Evolutionary conservation across 805 yeast species (phyloP).

Genomic region (Metschnikowia koreensis): DNA sequence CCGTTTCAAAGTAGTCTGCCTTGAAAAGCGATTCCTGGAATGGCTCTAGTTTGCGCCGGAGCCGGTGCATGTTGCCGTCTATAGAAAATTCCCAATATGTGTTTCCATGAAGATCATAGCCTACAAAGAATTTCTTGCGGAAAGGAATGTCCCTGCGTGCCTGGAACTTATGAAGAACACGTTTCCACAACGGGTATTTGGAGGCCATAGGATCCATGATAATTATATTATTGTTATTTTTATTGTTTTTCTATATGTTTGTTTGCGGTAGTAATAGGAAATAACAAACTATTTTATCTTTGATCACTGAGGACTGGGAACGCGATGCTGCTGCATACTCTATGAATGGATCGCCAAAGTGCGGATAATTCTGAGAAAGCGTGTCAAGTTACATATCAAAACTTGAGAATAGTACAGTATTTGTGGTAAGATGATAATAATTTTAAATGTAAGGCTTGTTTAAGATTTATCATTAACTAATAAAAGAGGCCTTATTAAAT

Average conservation of each 20-base stretch:
- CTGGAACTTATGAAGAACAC: constrained; percentile 54
- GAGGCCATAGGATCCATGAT: constrained; percentile 49
- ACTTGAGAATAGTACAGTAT: too few relatives aligned
- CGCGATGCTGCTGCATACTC: background rate
- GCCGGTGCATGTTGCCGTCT: constrained; percentile 49
- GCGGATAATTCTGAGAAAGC: too few relatives aligned
- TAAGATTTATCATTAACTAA: too few relatives aligned
- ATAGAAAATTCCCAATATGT: constrained; percentile 80
- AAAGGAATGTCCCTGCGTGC: constrained; percentile 66
- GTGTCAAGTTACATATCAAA: too few relatives aligned
- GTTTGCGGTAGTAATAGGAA: background rate
- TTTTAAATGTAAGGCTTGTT: too few relatives aligned
- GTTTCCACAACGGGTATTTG: constrained; percentile 50
- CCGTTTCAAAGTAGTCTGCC: constrained; percentile 57
- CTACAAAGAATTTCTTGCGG: constrained; percentile 64
- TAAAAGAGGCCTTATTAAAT: too few relatives aligned
- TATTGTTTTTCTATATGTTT: background rate
- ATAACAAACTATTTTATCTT: too few relatives aligned
- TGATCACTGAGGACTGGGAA: too few relatives aligned
- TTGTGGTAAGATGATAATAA: too few relatives aligned
- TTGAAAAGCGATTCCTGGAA: constrained; percentile 44
- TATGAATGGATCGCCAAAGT: too few relatives aligned
- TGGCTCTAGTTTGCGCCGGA: constrained; percentile 67
- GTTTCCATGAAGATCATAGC: constrained; percentile 80
- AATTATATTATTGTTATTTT: background rate